A percentile compares a stretch with the other conserved stretches of the same genome.
Evolutionary conservation across 179 eudicot genomes (phyloP).

Genomic region (Heliamphora pulchella): DNA sequence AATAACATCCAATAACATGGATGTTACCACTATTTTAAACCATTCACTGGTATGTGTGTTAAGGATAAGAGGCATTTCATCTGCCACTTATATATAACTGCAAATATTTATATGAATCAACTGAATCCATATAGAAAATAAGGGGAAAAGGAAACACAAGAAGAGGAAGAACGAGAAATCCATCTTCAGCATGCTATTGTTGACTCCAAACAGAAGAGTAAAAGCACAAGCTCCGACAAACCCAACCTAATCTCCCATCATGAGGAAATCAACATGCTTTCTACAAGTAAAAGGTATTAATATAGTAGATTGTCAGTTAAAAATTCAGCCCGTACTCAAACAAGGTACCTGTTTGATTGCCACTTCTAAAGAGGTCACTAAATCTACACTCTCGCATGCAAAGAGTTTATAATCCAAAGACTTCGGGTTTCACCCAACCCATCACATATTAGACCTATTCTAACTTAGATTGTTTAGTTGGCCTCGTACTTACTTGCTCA

Average conservation of each 20-base stretch:
- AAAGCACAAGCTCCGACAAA: neutral
- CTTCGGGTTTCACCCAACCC: neutral
- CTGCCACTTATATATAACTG: neutral
- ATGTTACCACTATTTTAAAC: neutral
- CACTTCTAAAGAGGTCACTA: neutral
- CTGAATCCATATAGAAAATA: neutral
- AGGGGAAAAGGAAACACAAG: neutral
- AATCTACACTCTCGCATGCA: neutral
- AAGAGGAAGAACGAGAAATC: neutral
- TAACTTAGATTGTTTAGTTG: neutral
- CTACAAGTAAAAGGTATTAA: too few relatives aligned
- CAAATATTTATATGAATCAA: neutral
- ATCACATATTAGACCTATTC: too few relatives aligned
- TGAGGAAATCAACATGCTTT: neutral
- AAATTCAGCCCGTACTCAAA: too few relatives aligned
- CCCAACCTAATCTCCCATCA: neutral
- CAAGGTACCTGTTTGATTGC: neutral
- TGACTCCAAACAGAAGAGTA: neutral
- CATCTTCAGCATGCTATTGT: neutral
- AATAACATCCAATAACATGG: neutral
- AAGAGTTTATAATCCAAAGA: neutral
- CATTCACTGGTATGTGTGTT: neutral
- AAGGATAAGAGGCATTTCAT: neutral
- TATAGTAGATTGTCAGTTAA: too few relatives aligned
- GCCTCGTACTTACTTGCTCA: neutral